Base-by-base conservation (phyloP, 768 basidiomycete species). In the Boletellus ananas region DNA sequence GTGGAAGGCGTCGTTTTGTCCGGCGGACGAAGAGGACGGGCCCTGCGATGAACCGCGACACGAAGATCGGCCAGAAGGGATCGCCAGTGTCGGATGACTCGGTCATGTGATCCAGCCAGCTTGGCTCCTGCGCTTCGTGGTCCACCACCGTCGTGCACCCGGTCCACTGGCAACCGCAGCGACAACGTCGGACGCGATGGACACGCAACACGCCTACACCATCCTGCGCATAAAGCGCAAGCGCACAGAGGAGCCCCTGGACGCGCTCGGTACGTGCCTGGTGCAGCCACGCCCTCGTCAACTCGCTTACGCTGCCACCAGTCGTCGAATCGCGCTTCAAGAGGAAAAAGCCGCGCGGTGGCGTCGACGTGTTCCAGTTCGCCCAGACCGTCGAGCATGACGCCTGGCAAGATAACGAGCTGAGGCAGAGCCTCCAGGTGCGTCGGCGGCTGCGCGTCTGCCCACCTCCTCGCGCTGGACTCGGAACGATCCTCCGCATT, bases 161-260 rank as follows among this genome's bases (percentile, higher is more conserved):
- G 17, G 35, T 18, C 23, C 39, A n/a, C n/a, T n/a, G n/a, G n/a
- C 36, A 8, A 43, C 56, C 5, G 34, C 45, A n/a, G 49, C 34
- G 33, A 31, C 23, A 23, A 43, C 45, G 4, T 17, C 35, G 40
- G 34, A 23, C 48, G 39, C 7, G 43, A 69, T 67, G 67, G 55
- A 60, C 4, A 12, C 16, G 12, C 63, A 61, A 39, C 75, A 75
- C 45, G 65, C 79, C 7, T 85, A 80, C 60, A 86, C 89, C 1
- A 84, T 91, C 58, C 67, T 91, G 29, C 80, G 90, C 29, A 89
- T 91, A 67, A 91, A 91, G 65, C 78, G 89, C 31, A 90, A 90
- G 61, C 76, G 90, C 20, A 85, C 79, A 33, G 89, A 91, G 57
- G 89, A 90, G 60, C 86, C 89, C 33, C 72, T 90, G 41, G 89